Evolutionary conservation across 371 early-diverging fungal species (phyloP).

Genomic region (Mucor piriformis): DNA sequence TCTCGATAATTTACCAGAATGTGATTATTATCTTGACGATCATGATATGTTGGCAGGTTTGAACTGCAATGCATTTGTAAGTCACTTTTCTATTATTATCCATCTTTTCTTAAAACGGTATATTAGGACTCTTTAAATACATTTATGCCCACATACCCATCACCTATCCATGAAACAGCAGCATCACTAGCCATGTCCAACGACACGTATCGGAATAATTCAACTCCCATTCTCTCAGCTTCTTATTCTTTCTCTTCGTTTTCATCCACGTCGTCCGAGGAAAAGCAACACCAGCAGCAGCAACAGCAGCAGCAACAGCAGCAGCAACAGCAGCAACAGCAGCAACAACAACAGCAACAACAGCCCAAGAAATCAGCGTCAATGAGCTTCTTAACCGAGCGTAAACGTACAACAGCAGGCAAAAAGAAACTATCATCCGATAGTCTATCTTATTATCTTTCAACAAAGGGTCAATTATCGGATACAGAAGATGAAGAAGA

Average conservation of each 20-base stretch:
- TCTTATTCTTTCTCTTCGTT: slow-evolving; percentile 16
- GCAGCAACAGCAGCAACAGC: background rate
- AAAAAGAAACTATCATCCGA: slow-evolving; percentile 5
- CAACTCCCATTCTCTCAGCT: slow-evolving; percentile 14
- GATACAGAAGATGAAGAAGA: slow-evolving; percentile 14
- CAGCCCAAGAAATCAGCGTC: slow-evolving; percentile 6
- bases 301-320: background rate
- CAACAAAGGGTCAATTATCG: slow-evolving; percentile 2
- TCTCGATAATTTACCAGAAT: background rate
- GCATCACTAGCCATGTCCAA: background rate
- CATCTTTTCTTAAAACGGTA: too few species aligned
- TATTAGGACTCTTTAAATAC: background rate
- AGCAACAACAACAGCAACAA: background rate
- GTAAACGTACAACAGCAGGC: background rate
- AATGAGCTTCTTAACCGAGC: slow-evolving; percentile 7
- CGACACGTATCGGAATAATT: slow-evolving; percentile 2
- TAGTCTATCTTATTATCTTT: slow-evolving; percentile 8
- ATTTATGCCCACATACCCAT: slow-evolving; percentile 1
- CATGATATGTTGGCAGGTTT: slow-evolving; percentile 8
- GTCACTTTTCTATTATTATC: too few species aligned
- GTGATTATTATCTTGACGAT: slow-evolving; percentile 4
- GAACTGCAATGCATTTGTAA: slow-evolving; percentile 11
- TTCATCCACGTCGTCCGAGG: slow-evolving; percentile 11
- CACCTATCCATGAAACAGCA: slow-evolving; percentile 10
- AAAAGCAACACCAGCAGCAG: too few species aligned